phyloP scores from a whole-genome alignment of 768 basidiomycete species.

The Russula griseocarnosa region DNA sequence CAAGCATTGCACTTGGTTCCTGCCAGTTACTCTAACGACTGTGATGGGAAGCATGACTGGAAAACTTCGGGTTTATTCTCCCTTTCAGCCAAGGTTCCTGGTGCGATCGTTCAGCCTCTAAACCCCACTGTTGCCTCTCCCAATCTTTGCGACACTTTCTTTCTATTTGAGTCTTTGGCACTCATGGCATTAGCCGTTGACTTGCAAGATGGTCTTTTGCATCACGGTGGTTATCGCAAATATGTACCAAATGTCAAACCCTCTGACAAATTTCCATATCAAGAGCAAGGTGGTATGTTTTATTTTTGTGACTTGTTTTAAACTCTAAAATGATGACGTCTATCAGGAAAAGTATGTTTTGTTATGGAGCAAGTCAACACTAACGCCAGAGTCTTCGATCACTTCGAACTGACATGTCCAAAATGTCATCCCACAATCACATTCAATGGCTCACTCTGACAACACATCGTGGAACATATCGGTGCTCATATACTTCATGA shows the following conservation, averaged over 20 bases:
- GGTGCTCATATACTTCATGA: background rate
- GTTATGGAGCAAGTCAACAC: background rate
- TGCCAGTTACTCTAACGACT: background rate
- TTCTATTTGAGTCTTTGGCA: background rate
- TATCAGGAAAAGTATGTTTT: background rate
- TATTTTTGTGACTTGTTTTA: background rate
- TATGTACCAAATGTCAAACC: background rate
- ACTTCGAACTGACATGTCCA: background rate
- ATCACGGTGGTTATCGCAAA: background rate
- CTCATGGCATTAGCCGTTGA: background rate
- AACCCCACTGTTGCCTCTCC: background rate
- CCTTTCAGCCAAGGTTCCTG: background rate
- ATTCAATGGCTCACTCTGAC: background rate
- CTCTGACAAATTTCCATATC: background rate
- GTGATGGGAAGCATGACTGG: background rate
- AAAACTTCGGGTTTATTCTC: background rate
- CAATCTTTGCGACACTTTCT: background rate
- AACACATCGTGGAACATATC: background rate
- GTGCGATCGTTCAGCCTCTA: background rate
- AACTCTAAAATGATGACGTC: background rate
- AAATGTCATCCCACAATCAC: background rate
- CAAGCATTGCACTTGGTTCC: background rate
- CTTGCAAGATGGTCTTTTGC: background rate
- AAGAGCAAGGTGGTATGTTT: background rate
- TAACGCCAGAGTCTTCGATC: accelerated